These are phyloP conservation scores for Auricularia sp. DNA, from an alignment of 768 basidiomycete species.

Conservation along the genomic window DNA sequence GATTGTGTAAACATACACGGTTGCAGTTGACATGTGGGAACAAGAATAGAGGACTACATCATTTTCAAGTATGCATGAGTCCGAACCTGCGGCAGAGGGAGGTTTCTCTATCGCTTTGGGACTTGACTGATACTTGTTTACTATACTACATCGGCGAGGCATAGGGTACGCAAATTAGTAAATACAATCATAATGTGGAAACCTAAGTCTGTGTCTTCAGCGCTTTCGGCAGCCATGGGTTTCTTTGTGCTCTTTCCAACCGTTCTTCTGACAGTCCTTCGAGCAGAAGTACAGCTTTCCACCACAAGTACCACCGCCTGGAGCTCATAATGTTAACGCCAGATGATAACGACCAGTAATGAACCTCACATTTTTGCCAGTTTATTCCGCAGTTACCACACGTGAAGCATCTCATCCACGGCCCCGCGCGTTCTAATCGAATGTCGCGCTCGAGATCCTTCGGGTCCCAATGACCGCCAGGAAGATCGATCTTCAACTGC, in stretches of 20 bases:
- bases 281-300: neutral
- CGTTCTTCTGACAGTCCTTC: neutral
- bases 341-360: neutral
- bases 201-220: neutral
- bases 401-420: constrained; percentile 31
- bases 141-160: too few species aligned
- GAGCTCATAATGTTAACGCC: neutral
- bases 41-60: too few species aligned
- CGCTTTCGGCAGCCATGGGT: neutral
- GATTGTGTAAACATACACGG: too few species aligned
- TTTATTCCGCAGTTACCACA: constrained; percentile 25
- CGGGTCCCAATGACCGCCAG: constrained; percentile 27
- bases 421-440: constrained; percentile 27
- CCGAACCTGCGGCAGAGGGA: too few species aligned
- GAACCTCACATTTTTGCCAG: constrained; percentile 28
- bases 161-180: too few species aligned
- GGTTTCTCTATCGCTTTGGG: too few species aligned
- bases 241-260: neutral
- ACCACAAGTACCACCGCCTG: neutral
- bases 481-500: constrained; percentile 27
- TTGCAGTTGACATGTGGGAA: too few species aligned
- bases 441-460: constrained; percentile 29
- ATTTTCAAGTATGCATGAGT: too few species aligned
- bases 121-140: too few species aligned
- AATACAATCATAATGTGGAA: neutral